A percentile compares a stretch with the other conserved stretches of the same genome.
phyloP scores from a whole-genome alignment of 192 early-diverging fungal genomes.

The Pilobolus umbonatus region DNA sequence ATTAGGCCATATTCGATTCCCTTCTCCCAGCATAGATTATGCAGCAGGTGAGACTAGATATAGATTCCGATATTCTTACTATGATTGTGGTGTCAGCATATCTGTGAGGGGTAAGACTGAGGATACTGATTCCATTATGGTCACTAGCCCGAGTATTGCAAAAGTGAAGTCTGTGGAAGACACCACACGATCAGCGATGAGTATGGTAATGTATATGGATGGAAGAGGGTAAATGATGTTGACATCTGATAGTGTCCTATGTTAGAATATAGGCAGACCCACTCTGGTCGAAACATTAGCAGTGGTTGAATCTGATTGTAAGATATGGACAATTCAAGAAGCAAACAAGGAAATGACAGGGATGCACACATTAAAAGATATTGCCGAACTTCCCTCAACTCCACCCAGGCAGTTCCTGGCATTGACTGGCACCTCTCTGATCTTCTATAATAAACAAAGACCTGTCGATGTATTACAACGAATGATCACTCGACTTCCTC shows the following conservation, averaged over 20 bases:
- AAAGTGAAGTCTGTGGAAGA: too few species aligned
- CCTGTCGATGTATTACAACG: slow-evolving; percentile 72
- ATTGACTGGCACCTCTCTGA: slow-evolving; percentile 69
- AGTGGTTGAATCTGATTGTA: slow-evolving; percentile 37
- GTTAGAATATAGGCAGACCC: too few species aligned
- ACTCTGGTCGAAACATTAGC: background rate
- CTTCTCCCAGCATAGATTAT: slow-evolving; percentile 51
- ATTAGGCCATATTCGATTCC: slow-evolving; percentile 65
- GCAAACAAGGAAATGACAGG: background rate
- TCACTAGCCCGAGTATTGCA: too few species aligned
- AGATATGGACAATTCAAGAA: slow-evolving; percentile 82
- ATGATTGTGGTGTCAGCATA: slow-evolving; percentile 62
- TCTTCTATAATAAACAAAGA: slow-evolving; percentile 60
- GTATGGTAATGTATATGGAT: too few species aligned
- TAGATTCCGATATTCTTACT: slow-evolving; percentile 30
- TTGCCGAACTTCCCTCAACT: slow-evolving; percentile 54
- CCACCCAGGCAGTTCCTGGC: slow-evolving; percentile 64
- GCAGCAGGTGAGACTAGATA: background rate
- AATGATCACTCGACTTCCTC: slow-evolving; percentile 47
- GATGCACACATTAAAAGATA: slow-evolving; percentile 48
- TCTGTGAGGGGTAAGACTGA: slow-evolving; percentile 63
- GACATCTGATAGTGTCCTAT: too few species aligned
- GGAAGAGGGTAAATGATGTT: too few species aligned
- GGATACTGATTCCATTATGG: slow-evolving; percentile 65
- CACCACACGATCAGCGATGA: too few species aligned